Evolutionary conservation across 2,329 filamentous ascomycete species (phyloP), one percentile per base, ranked within the genome.

Genomic region (Ascosphaera pollenicola): DNA sequence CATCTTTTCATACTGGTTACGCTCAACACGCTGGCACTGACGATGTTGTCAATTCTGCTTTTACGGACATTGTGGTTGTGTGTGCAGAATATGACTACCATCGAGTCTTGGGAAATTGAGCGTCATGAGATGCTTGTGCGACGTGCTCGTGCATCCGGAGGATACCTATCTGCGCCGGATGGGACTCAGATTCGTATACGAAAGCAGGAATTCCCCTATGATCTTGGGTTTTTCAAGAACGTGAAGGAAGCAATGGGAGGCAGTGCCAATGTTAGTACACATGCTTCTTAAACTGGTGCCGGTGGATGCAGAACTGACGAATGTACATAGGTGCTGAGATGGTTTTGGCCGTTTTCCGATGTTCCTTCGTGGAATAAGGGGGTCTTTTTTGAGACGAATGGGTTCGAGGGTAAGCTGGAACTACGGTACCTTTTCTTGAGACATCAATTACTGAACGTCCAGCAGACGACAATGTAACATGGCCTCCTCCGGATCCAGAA

Each of bases 181-280:
- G 73, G 73, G 2, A 53, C 56, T 2, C 60, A 60, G 43, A 48
- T 76, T 6, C 58, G 56, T 10, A 70, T 77, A 36, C 54, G 55
- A 38, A 66, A 63, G 40, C 73, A 76, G 45, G 73, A 77, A 44
- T 77, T 74, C 45, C 73, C 73, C 0, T 77, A 73, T 49, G 73
- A 77, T 44, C 66, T 77, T 39, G 73, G 72, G 4, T 68, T 77
- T 39, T 73, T 63, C 59, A 48, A 56, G 2, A 77, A 77, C 44
- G 58, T 75, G 17, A 64, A 57, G 37, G 66, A 69, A 42, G 67
- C 66, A 15, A 75, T 77, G 71, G 69, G 69, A 0, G 65, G 63
- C 1, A 56, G 54, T 31, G 63, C 62, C 36, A 65, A 62, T 48
- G 59, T 61, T 8, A 41, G 53, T 49, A 19, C 17, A 38, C 8